These are phyloP conservation scores for Suillus occidentalis DNA, from an alignment of 768 basidiomycete species.

Conservation along the genomic window DNA sequence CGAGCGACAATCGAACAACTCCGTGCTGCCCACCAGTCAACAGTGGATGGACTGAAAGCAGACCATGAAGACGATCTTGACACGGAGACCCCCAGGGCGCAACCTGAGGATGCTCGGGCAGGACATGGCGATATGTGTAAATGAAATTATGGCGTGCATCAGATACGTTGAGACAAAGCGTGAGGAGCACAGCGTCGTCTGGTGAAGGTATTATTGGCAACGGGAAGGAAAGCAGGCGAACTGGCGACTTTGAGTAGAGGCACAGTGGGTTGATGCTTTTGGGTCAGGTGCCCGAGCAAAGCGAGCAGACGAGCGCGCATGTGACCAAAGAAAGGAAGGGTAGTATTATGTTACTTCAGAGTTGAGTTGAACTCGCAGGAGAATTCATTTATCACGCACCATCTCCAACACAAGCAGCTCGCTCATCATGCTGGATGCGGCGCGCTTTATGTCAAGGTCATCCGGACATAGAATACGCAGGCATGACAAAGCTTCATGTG, in stretches of 20 bases:
- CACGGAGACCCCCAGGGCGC: no score
- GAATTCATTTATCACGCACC: conserved; percentile 45
- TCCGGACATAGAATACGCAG: conserved; percentile 47
- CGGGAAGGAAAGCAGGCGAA: conserved; percentile 45
- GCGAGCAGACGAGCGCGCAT: conserved; percentile 45
- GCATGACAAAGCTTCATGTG: conserved; percentile 42
- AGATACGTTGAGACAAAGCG: conserved; percentile 62
- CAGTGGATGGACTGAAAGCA: conserved; percentile 58
- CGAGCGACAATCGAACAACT: conserved; percentile 69
- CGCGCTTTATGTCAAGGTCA: conserved; percentile 65
- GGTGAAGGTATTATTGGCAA: conserved; percentile 35
- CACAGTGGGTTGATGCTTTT: not conserved
- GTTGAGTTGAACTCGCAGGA: not conserved
- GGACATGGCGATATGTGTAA: conserved; percentile 30
- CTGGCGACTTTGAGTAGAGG: conserved; percentile 9
- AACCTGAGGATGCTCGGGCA: no score
- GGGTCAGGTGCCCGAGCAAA: not conserved
- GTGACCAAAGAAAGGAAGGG: conserved; percentile 44
- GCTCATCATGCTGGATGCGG: conserved; percentile 63
- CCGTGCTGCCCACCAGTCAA: conserved; percentile 55
- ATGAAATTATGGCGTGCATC: conserved; percentile 48
- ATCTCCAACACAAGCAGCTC: conserved; percentile 69
- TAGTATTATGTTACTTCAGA: conserved; percentile 49
- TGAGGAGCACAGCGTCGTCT: conserved; percentile 38
- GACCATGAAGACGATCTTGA: conserved; percentile 62